Base-by-base conservation (phyloP, 2,329 filamentous ascomycete species). In the Venturia nashicola region DNA sequence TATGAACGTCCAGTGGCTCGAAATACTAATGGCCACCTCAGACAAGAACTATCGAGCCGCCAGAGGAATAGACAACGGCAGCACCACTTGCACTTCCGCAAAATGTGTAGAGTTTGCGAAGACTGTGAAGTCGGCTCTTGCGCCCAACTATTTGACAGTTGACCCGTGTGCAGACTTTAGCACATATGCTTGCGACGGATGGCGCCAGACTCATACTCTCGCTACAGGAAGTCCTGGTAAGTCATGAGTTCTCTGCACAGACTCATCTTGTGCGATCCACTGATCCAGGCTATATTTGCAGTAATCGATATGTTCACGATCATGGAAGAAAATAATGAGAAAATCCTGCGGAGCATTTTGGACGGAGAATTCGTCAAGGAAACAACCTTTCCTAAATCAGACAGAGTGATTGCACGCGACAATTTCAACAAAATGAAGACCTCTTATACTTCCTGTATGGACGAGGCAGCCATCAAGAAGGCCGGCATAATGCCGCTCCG, bases 151-250 rank as follows among this genome's bases (percentile, higher is more conserved):
- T 72, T 77, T 82, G 65, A 73, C 82, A 2, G 76, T 90, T 44
- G 85, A 90, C 70, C 83, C 87, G 1, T 90, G 87, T 69, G 80
- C 78, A n/a, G 75, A 89, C 69, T 90, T 90, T 65, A 85, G 89
- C 65, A 78, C 86, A 70, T 80, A 85, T 64, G 84, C 85, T 23
- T 89, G 87, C 68, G 86, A 55, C 18, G 59, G 62, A 14, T 63
- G 27, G 23, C 46, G 61, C 16, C 20, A 44, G 46, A 27, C 32
- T 55, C 61, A 63, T 44, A 20, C 61, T 40, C 9, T 59, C 32
- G 11, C 20, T 11, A 3, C 46, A 0, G 46, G 20, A 27, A 32
- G 23, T 32, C 4, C 20, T 23, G 54, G 62, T 63, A 32, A 16
- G 64, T 65, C 16, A 9, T 57, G 32, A 1, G 18, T 3, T 5